Percentiles rank a stretch among this genome's conserved stretches.
phyloP scores from a whole-genome alignment of 192 early-diverging fungal genomes.

The Linnemannia hyalina region DNA sequence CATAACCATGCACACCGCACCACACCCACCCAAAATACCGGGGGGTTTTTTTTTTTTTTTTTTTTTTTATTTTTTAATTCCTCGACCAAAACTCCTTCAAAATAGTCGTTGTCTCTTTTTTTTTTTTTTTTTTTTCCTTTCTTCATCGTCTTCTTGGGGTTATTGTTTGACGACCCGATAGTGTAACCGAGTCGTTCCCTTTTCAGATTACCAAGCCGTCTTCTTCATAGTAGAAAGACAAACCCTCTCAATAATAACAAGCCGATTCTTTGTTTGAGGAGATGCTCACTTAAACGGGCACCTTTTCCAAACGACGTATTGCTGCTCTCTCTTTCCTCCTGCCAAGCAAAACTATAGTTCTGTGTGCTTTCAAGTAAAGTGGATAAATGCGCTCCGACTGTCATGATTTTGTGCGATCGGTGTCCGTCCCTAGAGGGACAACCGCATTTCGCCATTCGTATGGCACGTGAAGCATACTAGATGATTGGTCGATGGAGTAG shows the following conservation, averaged over 20 bases:
- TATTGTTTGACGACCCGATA: slow-evolving; percentile 1
- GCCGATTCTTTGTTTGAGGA: background rate
- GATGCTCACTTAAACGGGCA: background rate
- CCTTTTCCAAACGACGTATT: background rate
- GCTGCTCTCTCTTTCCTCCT: background rate
- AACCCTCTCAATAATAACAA: background rate
- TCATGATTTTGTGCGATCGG: background rate
- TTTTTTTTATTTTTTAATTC: slow-evolving; percentile 3
- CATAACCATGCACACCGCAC: background rate
- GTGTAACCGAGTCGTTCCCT: background rate
- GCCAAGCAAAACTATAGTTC: background rate
- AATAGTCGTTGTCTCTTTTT: background rate
- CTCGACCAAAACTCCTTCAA: too few relatives aligned
- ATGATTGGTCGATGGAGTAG: background rate
- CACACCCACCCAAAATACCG: background rate
- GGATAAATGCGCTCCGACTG: too few relatives aligned
- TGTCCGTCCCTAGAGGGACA: background rate
- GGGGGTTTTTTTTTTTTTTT: slow-evolving; percentile 7
- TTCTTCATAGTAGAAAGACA: background rate
- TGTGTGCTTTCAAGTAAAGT: background rate
- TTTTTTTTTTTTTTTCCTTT: background rate
- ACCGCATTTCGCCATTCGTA: background rate
- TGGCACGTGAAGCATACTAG: background rate
- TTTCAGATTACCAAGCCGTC: background rate
- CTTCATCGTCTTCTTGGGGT: background rate